Evolutionary conservation across 768 basidiomycete species (phyloP), one percentile per base, ranked within the genome.

Genomic region (Cystobasidium tubakii): DNA sequence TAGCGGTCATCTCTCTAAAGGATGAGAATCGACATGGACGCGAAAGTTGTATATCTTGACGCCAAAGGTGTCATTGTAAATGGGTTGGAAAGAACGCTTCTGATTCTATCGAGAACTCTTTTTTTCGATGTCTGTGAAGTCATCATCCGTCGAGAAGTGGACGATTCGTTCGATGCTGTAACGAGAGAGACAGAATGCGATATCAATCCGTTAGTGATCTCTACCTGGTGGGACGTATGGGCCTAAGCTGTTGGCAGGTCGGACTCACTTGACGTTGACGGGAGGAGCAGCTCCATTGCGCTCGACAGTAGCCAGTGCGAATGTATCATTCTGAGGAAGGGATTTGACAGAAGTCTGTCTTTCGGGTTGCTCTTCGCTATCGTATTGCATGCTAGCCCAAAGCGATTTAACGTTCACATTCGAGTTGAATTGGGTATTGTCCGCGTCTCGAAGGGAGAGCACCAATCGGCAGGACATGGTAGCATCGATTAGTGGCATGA

Each of bases 331-430:
- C 57, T 60, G 25, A 12, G 57, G 29, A 27, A 27, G 29, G 4
- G 33, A 29, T 60, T 60, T 27, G 29, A 34, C 29, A 23, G 17
- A 29, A 15, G 23, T 6, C 15, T 60, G 25, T 27, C 57, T 27
- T 29, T 60, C 57, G 2, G 57, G 25, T 29, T 6, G 27, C 27
- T 60, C 57, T 29, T 60, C 57, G 57, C 57, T 34, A 12, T 60
- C 57, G 29, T 29, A 60, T 27, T 60, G 57, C 33, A 34, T 34
- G 23, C 57, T 60, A 29, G 57, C 57, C 57, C 57, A 60, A 12
- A 60, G 57, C 6, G 57, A 60, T 25, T 60, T 60, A 25, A 60
- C 57, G 33, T 60, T 60, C 7, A 60, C 57, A 25, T 60, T 60
- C 13, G 57, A 60, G 33, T 60, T 60, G 57, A 60, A 60, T 31